Evolutionary conservation across 345 rosid species (phyloP).

Genomic region (Kernera saxatilis): DNA sequence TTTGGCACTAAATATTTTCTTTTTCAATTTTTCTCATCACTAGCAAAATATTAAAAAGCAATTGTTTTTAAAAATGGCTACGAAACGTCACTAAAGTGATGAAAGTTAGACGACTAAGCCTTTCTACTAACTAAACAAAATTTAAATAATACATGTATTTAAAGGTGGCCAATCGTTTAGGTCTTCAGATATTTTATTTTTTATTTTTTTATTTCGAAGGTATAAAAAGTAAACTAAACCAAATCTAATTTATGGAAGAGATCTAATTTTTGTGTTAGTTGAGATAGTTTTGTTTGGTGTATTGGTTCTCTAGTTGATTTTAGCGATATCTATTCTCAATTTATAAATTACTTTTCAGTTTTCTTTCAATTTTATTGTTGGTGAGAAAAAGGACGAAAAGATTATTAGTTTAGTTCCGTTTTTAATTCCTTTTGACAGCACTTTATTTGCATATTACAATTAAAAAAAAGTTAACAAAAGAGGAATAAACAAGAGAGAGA

Average conservation of each 20-base stretch:
- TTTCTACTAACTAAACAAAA: not conserved
- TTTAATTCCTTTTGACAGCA: slow-evolving; percentile 6
- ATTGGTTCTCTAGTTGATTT: not conserved
- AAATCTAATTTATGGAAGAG: not conserved
- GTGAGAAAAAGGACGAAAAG: too few relatives aligned
- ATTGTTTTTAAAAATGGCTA: not conserved
- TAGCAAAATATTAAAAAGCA: not conserved
- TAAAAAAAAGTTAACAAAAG: not conserved
- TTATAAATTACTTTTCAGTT: not conserved
- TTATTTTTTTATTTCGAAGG: not conserved
- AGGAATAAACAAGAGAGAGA: slow-evolving; percentile 14
- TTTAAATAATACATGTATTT: not conserved
- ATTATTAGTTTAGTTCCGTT: not conserved
- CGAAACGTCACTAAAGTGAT: not conserved
- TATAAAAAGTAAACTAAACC: not conserved
- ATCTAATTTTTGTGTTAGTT: not conserved
- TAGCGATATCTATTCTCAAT: not conserved
- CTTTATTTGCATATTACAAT: not conserved
- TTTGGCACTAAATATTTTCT: not conserved
- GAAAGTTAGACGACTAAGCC: not conserved
- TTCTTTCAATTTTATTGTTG: not conserved
- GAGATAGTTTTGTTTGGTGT: not conserved
- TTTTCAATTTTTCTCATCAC: not conserved
- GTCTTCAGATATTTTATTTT: not conserved
- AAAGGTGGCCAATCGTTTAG: slow-evolving; percentile 1